Evolutionary conservation across 306 rosid genomes (phyloP).

Genomic region (Trifolium subterraneum): DNA sequence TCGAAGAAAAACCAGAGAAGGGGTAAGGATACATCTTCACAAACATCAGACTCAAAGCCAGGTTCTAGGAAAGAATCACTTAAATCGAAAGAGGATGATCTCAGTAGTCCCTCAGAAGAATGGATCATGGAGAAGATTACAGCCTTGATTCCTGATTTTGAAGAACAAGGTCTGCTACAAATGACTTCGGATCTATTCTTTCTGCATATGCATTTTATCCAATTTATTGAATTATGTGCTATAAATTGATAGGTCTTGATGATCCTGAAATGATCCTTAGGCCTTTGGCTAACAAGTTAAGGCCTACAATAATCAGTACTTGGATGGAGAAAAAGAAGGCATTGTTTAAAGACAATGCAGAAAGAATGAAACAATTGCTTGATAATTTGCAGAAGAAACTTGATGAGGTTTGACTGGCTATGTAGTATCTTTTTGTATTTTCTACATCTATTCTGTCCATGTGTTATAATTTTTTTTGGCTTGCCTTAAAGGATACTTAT

Average conservation of each 20-base stretch:
- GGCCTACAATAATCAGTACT: constrained; percentile 75
- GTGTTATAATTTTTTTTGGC: constrained; percentile 18
- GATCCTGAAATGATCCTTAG: constrained; percentile 72
- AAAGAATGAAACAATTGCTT: constrained; percentile 71
- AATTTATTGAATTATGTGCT: constrained; percentile 47
- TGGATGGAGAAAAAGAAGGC: constrained; percentile 92
- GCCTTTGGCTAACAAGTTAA: constrained; percentile 73
- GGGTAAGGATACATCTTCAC: constrained; percentile 72
- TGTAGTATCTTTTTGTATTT: constrained; percentile 20
- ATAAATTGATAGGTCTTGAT: constrained; percentile 64
- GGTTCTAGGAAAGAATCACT: constrained; percentile 71
- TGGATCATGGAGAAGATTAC: constrained; percentile 86
- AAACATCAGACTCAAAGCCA: constrained; percentile 63
- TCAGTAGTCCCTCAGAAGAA: constrained; percentile 78
- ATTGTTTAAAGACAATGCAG: constrained; percentile 74
- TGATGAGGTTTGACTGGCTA: constrained; percentile 75
- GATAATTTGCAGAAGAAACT: constrained; percentile 87
- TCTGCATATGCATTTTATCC: constrained; percentile 29
- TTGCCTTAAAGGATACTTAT: background rate
- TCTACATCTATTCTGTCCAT: constrained; percentile 21
- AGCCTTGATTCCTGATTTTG: constrained; percentile 74
- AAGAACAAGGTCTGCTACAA: constrained; percentile 78
- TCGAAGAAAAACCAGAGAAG: constrained; percentile 89
- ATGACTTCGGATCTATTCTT: constrained; percentile 42
- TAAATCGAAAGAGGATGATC: constrained; percentile 71